phyloP scores from a whole-genome alignment of 2,329 filamentous ascomycete species.

The Trichoderma sp. region DNA sequence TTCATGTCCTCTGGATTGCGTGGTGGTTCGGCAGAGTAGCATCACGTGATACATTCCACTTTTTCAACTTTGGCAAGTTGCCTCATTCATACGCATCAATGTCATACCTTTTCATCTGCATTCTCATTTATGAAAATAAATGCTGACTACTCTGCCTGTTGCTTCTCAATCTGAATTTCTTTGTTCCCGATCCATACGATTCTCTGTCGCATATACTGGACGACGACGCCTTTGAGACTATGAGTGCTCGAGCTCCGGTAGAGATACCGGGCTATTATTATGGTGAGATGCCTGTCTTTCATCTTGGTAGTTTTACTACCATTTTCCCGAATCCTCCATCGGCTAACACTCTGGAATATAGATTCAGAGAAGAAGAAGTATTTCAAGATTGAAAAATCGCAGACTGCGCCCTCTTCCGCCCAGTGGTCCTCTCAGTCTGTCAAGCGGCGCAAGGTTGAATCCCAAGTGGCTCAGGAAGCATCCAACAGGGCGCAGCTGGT shows the following conservation, averaged over 20 bases:
- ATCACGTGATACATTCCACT: neutral
- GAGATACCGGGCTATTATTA: conserved; percentile 58
- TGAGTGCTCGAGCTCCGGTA: conserved; percentile 31
- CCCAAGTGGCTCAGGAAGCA: conserved; percentile 37
- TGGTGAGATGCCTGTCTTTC: conserved; percentile 40
- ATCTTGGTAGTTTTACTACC: neutral
- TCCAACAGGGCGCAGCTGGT: conserved; percentile 36
- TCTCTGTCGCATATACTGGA: neutral
- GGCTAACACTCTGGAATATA: conserved; percentile 31
- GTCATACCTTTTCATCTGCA: neutral
- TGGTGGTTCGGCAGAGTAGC: too few relatives aligned
- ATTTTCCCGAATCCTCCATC: neutral
- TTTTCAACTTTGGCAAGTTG: neutral
- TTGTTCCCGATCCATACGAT: neutral
- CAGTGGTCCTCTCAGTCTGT: conserved; percentile 61
- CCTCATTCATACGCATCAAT: neutral
- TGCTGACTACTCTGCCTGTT: neutral
- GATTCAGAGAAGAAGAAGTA: conserved; percentile 64
- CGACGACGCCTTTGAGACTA: conserved; percentile 27
- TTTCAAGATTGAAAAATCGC: conserved; percentile 65
- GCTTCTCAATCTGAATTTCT: neutral
- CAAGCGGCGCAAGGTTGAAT: conserved; percentile 55
- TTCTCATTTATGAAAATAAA: neutral
- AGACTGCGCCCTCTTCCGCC: conserved; percentile 51
- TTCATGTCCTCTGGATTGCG: neutral